Percentiles rank a stretch among this genome's conserved stretches.
Conservation (phyloP, 2,329 filamentous ascomycete species). For the Nannizziopsis barbatae region DNA sequence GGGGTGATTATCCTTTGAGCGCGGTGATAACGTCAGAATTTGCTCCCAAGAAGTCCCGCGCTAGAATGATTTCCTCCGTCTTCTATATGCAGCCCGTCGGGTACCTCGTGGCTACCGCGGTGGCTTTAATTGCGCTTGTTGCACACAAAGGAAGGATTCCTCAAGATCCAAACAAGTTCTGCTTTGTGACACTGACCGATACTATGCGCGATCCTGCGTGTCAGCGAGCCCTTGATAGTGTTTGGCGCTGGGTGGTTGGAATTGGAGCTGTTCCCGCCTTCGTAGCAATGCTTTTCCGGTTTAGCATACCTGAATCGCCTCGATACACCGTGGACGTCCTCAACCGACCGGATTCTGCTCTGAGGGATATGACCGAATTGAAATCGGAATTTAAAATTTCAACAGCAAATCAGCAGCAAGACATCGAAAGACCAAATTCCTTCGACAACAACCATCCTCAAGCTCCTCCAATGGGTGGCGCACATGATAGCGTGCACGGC, state of each 20-base stretch:
- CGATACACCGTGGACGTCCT: conserved; percentile 53
- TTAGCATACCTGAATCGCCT: conserved; percentile 56
- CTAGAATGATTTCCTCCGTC: conserved; percentile 43
- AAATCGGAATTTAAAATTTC: not conserved
- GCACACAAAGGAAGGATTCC: conserved; percentile 2
- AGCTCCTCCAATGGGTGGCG: not conserved
- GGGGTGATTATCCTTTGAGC: conserved; percentile 57
- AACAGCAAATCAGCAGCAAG: not conserved
- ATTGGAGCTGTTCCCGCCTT: conserved; percentile 53
- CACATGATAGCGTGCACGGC: not conserved
- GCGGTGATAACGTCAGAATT: conserved; percentile 59
- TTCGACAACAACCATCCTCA: not conserved
- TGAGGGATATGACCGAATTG: conserved; percentile 11
- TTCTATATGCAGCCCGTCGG: conserved; percentile 82
- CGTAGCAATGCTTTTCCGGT: conserved; percentile 54
- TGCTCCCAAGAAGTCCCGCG: conserved; percentile 18
- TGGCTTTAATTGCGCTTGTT: conserved; percentile 34
- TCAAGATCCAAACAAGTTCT: not conserved
- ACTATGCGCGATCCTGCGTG: not conserved
- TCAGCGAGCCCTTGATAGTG: conserved; percentile 41
- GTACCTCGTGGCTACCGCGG: conserved; percentile 62
- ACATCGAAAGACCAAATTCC: not conserved
- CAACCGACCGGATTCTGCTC: conserved; percentile 16
- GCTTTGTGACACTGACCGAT: not conserved
- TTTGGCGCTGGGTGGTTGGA: conserved; percentile 58